Evolutionary conservation across 2,329 filamentous ascomycete genomes (phyloP), one percentile per base, ranked within the genome.

Genomic region (Phaeosphaeriaceae sp.): DNA sequence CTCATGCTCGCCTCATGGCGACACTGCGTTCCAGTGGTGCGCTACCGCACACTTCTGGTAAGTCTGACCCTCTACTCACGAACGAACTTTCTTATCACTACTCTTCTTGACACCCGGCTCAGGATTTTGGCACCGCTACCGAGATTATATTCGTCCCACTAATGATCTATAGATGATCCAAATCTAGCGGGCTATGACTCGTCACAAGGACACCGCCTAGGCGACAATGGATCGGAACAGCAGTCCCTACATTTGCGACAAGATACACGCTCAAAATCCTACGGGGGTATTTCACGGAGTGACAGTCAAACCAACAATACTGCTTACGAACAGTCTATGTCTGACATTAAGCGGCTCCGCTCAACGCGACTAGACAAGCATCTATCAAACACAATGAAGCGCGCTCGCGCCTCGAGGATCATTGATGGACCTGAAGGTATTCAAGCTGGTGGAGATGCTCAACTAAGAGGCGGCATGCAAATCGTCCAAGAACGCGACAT

Each of bases 281-380:
- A 87, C 69, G 84, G 84, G 36, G 87, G 85, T 18, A 83, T 84
- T 15, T 73, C 73, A 54, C 74, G 80, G 49, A 78, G 76, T 46
- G 85, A 87, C 42, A 58, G 53, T 20, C 82, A 85, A 48, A 58
- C 53, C 32, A 71, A 87, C 64, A 71, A 65, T 28, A 64, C 71
- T 13, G 91, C 89, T 21, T 94, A 97, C 70, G 93, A 97, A 77
- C 95, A 92, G 76, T 96, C 93, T 38, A 87, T 99, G 61, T 95
- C 94, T 60, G 94, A 99, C 74, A 94, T 99, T 69, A 87, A 92
- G 64, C 85, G 94, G 54, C 77, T 99, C 50, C 87, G 93, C 58
- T 97, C 94, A 54, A 97, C 93, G 17, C 87, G 94, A 23, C 87
- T 97, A 68, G 93, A 99, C 67, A 93, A 95, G 68, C 91, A 96